Evolutionary conservation across 768 basidiomycete genomes (phyloP).

Genomic region (Pisolithus albus): DNA sequence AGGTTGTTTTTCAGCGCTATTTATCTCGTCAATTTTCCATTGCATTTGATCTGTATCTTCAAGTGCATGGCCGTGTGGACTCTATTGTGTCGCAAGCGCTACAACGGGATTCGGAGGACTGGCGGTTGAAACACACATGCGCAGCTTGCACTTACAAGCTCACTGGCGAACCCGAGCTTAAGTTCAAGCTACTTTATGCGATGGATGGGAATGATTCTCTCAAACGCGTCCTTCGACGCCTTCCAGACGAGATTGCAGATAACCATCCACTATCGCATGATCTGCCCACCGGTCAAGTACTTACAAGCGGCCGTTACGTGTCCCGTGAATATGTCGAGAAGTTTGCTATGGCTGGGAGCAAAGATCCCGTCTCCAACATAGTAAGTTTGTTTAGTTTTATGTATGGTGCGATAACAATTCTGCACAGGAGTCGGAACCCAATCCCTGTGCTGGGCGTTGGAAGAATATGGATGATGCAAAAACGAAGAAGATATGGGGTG

Average conservation of each 20-base stretch:
- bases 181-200: slow-evolving; percentile 5
- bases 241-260: too few relatives aligned
- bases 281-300: too few relatives aligned
- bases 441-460: not conserved
- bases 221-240: not conserved
- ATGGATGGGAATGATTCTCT: slow-evolving; percentile 9
- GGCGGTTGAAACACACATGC: slow-evolving; percentile 6
- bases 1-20: slow-evolving; percentile 4
- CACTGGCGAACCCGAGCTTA: not conserved
- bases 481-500: slow-evolving; percentile 21
- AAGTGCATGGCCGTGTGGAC: slow-evolving; percentile 6
- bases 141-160: slow-evolving; percentile 6
- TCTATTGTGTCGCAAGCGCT: too few relatives aligned
- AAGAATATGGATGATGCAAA: not conserved
- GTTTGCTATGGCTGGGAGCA: too few relatives aligned
- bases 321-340: not conserved
- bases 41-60: slow-evolving; percentile 21
- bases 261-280: too few relatives aligned
- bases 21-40: slow-evolving; percentile 18
- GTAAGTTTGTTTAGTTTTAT: too few relatives aligned
- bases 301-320: too few relatives aligned
- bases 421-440: not conserved
- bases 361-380: too few relatives aligned
- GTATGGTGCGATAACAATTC: too few relatives aligned
- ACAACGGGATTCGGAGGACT: slow-evolving; percentile 2